phyloP scores from a whole-genome alignment of 2,329 filamentous ascomycete species.

The Aureobasidium sp. region DNA sequence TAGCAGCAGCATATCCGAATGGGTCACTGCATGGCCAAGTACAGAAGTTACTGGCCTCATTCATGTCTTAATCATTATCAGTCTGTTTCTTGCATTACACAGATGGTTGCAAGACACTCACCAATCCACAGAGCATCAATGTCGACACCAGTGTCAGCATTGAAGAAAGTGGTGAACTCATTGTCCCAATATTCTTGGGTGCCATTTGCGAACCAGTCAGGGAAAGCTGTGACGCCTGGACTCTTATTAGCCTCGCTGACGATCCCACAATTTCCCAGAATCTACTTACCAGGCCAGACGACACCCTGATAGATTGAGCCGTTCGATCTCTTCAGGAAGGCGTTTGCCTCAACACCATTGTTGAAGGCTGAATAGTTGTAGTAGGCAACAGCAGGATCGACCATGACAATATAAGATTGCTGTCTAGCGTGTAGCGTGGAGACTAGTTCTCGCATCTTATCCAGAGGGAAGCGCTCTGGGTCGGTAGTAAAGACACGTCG shows the following conservation, averaged over 20 bases:
- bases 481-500: constrained; percentile 59
- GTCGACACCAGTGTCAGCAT: constrained; percentile 56
- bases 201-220: constrained; percentile 66
- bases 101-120: constrained; percentile 15
- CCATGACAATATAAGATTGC: constrained; percentile 53
- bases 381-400: constrained; percentile 57
- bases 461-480: constrained; percentile 54
- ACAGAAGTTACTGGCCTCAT: constrained; percentile 51
- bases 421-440: constrained; percentile 45
- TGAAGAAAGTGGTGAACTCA: constrained; percentile 61
- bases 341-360: constrained; percentile 51
- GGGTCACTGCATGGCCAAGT: constrained; percentile 35
- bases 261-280: too few species aligned
- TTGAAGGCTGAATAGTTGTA: constrained; percentile 51
- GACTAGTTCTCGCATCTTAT: constrained; percentile 57
- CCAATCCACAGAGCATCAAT: constrained; percentile 65
- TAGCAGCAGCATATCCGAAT: constrained; percentile 30
- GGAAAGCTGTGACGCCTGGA: constrained; percentile 27
- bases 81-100: not conserved
- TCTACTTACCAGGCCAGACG: constrained; percentile 61
- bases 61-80: constrained; percentile 52
- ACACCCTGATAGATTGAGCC: constrained; percentile 54
- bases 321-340: constrained; percentile 49
- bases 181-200: constrained; percentile 62
- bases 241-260: not conserved